Evolutionary conservation across 176 grass and related monocot genomes (phyloP).

Genomic region (Carex kokanica): DNA sequence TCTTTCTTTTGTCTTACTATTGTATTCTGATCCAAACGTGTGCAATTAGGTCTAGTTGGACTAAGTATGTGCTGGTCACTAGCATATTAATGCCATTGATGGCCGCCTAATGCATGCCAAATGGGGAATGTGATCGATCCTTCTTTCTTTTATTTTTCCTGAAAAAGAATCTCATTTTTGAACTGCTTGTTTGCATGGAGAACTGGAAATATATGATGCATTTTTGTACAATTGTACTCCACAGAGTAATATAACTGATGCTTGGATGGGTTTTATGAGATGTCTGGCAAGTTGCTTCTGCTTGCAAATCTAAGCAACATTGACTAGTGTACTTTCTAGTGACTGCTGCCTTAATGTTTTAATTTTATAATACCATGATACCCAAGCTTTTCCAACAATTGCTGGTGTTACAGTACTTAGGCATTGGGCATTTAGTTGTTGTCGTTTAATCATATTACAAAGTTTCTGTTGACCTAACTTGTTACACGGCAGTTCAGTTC

Average conservation of each 20-base stretch:
- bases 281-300: not conserved
- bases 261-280: not conserved
- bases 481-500: slow-evolving; percentile 91
- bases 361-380: not conserved
- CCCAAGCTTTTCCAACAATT: not conserved
- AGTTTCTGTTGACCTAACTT: slow-evolving; percentile 21
- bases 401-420: not conserved
- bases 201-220: not conserved
- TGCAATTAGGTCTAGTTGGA: not conserved
- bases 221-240: not conserved
- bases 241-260: not conserved
- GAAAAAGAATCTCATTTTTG: not conserved
- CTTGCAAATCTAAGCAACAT: not conserved
- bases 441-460: not conserved
- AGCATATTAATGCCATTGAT: not conserved
- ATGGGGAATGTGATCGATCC: not conserved
- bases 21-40: not conserved
- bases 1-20: not conserved
- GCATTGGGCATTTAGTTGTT: not conserved
- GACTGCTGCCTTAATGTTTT: not conserved
- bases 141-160: not conserved
- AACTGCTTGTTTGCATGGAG: not conserved
- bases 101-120: not conserved
- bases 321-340: not conserved
- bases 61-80: not conserved